Conservation (phyloP, 208 protist species). For the Blechomonas ayalai region DNA sequence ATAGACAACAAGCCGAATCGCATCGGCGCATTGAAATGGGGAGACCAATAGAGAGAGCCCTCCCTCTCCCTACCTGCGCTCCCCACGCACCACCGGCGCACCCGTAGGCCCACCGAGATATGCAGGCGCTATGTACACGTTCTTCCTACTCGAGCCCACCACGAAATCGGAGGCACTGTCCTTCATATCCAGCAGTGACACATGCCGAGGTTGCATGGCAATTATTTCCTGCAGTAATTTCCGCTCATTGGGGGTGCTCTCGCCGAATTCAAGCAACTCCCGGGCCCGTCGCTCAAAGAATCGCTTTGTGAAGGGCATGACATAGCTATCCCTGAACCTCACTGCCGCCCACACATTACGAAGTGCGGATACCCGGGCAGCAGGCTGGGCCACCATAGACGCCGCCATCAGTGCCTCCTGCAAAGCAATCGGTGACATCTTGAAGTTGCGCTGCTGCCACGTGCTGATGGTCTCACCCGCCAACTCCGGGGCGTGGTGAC, state of each 20-base stretch:
- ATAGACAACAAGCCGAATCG: too few relatives aligned
- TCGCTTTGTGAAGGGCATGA: conserved; percentile 81
- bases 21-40: too few relatives aligned
- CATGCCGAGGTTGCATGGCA: conserved; percentile 49
- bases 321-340: conserved; percentile 60
- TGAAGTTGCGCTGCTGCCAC: conserved; percentile 23
- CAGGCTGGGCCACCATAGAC: conserved; percentile 21
- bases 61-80: too few relatives aligned
- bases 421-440: conserved; percentile 70
- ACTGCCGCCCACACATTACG: conserved; percentile 42
- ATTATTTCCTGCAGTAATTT: conserved; percentile 38
- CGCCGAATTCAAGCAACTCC: conserved; percentile 13
- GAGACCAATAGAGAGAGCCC: too few relatives aligned
- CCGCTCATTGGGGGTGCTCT: conserved; percentile 9
- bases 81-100: neutral
- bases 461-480: conserved; percentile 20
- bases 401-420: conserved; percentile 79
- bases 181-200: conserved; percentile 81
- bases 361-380: conserved; percentile 20
- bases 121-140: conserved; percentile 40
- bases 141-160: conserved; percentile 64
- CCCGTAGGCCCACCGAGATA: neutral
- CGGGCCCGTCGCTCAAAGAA: conserved; percentile 32
- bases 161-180: conserved; percentile 82
- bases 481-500: conserved; percentile 57